Percentiles rank a stretch among this genome's conserved stretches.
Conservation (phyloP, 192 early-diverging fungal species). For the Gigaspora rosea region DNA sequence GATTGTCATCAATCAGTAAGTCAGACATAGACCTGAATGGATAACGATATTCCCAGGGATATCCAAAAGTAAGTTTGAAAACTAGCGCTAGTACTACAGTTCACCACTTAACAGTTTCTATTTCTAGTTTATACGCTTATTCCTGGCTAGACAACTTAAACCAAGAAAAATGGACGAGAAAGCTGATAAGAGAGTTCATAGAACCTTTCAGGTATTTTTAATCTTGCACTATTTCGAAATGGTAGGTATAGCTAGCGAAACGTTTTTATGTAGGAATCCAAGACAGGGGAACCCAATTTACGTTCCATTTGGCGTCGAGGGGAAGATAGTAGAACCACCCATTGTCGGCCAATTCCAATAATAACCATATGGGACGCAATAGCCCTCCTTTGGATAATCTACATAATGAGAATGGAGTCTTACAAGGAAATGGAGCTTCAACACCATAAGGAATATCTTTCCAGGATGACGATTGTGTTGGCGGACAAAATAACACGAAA, state of each 20-base stretch:
- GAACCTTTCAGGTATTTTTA: constrained; percentile 33
- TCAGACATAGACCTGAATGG: too few species aligned
- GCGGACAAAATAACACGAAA: background rate
- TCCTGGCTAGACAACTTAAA: constrained; percentile 32
- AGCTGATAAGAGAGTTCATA: constrained; percentile 23
- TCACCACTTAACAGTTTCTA: constrained; percentile 28
- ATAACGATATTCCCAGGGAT: background rate
- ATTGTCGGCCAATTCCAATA: too few species aligned
- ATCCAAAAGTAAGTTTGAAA: constrained; percentile 13
- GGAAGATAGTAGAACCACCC: too few species aligned
- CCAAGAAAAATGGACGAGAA: constrained; percentile 29
- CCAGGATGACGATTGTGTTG: constrained; percentile 13
- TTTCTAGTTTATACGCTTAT: constrained; percentile 27
- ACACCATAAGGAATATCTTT: constrained; percentile 19
- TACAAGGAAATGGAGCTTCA: constrained; percentile 27
- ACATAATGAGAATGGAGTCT: constrained; percentile 29
- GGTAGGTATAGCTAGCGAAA: constrained; percentile 28
- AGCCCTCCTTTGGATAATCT: constrained; percentile 26
- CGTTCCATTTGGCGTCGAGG: too few species aligned
- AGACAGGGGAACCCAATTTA: too few species aligned
- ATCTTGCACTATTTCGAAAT: constrained; percentile 28
- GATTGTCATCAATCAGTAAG: too few species aligned
- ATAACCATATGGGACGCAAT: constrained; percentile 23
- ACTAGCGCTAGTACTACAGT: constrained; percentile 14
- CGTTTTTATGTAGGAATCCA: too few species aligned